A percentile compares a stretch with the other conserved stretches of the same genome.
phyloP scores from a whole-genome alignment of 768 basidiomycete species.

The Exidia glandulosa region DNA sequence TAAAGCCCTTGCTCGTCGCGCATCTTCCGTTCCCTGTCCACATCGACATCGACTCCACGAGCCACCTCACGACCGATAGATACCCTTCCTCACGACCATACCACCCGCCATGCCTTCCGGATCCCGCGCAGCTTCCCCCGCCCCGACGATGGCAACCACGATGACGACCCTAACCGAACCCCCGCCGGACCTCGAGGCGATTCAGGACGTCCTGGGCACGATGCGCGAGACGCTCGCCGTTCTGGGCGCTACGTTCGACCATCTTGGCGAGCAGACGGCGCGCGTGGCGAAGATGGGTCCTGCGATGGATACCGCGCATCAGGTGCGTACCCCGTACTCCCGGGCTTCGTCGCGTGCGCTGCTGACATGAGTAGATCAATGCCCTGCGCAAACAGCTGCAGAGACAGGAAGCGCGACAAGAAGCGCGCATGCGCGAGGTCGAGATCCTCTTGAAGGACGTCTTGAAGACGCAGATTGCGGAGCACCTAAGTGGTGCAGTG shows the following conservation, averaged over 20 bases:
- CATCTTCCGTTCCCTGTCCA: background rate
- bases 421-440: slow-evolving; percentile 25
- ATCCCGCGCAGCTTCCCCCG: background rate
- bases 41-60: background rate
- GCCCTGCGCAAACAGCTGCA: slow-evolving; percentile 27
- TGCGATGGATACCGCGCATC: slow-evolving; percentile 32
- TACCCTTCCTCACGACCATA: too few species aligned
- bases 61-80: background rate
- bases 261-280: slow-evolving; percentile 34
- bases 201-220: slow-evolving; percentile 33
- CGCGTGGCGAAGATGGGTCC: slow-evolving; percentile 32
- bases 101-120: background rate
- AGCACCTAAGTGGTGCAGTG: slow-evolving; percentile 28
- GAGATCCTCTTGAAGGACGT: slow-evolving; percentile 24
- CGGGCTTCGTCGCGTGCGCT: background rate
- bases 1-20: background rate
- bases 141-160: background rate
- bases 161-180: background rate
- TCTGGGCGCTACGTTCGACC: slow-evolving; percentile 34
- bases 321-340: slow-evolving; percentile 24
- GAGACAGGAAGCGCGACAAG: slow-evolving; percentile 29
- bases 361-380: slow-evolving; percentile 25
- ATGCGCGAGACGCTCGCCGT: slow-evolving; percentile 33
- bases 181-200: slow-evolving; percentile 28
- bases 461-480: slow-evolving; percentile 33